Evolutionary conservation across 73 alveolate genomes (phyloP).

Genomic region (Diophrys appendiculata): DNA sequence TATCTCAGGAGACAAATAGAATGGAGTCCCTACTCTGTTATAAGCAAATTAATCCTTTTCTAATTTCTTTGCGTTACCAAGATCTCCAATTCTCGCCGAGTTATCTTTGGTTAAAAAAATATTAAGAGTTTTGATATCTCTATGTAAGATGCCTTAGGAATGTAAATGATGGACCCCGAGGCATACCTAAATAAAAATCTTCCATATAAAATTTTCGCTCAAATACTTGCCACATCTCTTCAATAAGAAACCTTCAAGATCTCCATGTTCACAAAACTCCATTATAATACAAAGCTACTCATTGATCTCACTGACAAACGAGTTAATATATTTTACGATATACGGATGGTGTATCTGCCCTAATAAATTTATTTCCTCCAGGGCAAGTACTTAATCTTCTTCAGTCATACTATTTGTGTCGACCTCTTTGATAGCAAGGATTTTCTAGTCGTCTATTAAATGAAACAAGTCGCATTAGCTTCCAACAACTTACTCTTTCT

Average conservation of each 20-base stretch:
- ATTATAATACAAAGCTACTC: conserved; percentile 30
- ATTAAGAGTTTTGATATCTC: conserved; percentile 76
- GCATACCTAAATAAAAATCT: conserved; percentile 80
- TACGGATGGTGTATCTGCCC: conserved; percentile 47
- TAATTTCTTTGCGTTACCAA: conserved; percentile 69
- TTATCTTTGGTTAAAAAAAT: conserved; percentile 62
- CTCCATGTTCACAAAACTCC: conserved; percentile 57
- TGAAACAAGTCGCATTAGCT: too few relatives aligned
- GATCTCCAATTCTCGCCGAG: conserved; percentile 67
- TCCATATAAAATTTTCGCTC: conserved; percentile 88
- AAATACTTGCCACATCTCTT: conserved; percentile 57
- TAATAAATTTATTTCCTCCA: conserved; percentile 53
- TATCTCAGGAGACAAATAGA: conserved; percentile 97
- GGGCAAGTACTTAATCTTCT: conserved; percentile 47
- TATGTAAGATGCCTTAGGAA: conserved; percentile 63
- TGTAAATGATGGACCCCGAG: conserved; percentile 85
- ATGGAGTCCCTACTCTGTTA: conserved; percentile 89
- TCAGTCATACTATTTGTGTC: conserved; percentile 54
- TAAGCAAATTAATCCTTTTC: conserved; percentile 9
- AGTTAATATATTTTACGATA: conserved; percentile 47
- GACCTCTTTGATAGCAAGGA: conserved; percentile 75
- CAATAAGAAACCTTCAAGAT: conserved; percentile 9
- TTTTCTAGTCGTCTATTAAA: conserved; percentile 49
- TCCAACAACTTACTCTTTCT: too few relatives aligned
- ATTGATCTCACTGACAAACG: conserved; percentile 38